phyloP scores from a whole-genome alignment of 164 flowering plant genomes.

The Vitis rupestris region DNA sequence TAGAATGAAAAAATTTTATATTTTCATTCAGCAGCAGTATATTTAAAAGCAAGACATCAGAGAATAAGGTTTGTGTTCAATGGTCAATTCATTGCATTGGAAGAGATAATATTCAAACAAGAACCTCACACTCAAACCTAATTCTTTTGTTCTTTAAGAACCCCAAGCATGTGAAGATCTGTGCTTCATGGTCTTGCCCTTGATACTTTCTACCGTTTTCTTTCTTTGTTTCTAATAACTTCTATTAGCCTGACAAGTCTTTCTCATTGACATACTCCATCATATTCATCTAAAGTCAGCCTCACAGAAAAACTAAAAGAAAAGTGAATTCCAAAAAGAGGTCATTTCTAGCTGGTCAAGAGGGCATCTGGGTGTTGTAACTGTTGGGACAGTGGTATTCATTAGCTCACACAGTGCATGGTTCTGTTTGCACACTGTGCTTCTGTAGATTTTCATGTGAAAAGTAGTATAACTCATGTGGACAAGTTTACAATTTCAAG shows the following conservation, averaged over 20 bases:
- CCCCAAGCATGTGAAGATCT: background rate
- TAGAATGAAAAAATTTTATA: no score
- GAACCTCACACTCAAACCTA: background rate
- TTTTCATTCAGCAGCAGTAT: background rate
- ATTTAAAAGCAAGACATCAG: background rate
- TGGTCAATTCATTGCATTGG: no score
- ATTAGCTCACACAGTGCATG: constrained; percentile 8
- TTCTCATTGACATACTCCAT: constrained; percentile 1
- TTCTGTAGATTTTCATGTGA: background rate
- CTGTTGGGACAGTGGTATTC: constrained; percentile 1
- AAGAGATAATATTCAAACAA: background rate
- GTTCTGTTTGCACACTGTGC: constrained; percentile 8
- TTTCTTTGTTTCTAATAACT: background rate
- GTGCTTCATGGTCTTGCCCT: background rate
- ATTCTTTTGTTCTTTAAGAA: background rate
- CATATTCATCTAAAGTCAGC: constrained; percentile 3
- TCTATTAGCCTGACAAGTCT: background rate
- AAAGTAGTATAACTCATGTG: constrained; percentile 3
- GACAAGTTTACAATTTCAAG: constrained; percentile 6
- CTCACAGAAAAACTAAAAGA: background rate
- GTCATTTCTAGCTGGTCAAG: background rate
- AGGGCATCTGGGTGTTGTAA: constrained; percentile 15
- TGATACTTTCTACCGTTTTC: background rate
- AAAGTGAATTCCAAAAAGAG: constrained; percentile 8
- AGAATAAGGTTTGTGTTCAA: background rate